Conservation (phyloP, 2,329 filamentous ascomycete genomes). For the Colletotrichum lentis region DNA sequence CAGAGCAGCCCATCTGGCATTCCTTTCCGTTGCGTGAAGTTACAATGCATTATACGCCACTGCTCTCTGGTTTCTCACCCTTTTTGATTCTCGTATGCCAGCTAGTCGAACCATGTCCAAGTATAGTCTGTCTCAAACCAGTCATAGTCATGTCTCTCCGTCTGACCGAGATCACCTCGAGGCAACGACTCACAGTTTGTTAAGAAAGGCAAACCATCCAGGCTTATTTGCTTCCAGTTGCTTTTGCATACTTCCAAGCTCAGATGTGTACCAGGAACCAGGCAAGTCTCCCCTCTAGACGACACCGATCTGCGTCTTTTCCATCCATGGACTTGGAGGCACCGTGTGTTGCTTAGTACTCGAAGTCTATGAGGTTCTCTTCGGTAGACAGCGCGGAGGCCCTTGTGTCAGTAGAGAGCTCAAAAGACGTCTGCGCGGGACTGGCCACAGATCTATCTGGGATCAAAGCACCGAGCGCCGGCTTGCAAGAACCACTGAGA, state of each 20-base stretch:
- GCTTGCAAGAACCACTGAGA: not conserved
- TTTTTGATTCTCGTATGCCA: not conserved
- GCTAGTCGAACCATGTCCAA: not conserved
- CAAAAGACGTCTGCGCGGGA: not conserved
- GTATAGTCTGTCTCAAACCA: not conserved
- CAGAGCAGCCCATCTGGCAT: not conserved
- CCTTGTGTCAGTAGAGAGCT: not conserved
- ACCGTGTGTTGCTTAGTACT: not conserved
- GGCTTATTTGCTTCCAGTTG: not conserved
- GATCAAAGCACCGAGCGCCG: too few relatives aligned
- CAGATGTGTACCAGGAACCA: not conserved
- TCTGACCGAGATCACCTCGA: too few relatives aligned
- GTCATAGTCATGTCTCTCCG: not conserved
- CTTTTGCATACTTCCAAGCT: not conserved
- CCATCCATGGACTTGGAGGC: not conserved
- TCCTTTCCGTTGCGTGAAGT: not conserved
- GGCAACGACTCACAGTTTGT: too few relatives aligned
- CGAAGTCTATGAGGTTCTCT: constrained; percentile 8
- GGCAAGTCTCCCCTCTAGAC: not conserved
- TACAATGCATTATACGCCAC: constrained; percentile 8
- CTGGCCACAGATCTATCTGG: not conserved
- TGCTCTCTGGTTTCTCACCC: not conserved
- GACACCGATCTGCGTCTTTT: not conserved
- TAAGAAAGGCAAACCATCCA: too few relatives aligned
- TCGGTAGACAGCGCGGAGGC: not conserved